These are phyloP conservation scores for Wallacemonas rigidus DNA, from an alignment of 208 protist species.

Conservation along the genomic window DNA sequence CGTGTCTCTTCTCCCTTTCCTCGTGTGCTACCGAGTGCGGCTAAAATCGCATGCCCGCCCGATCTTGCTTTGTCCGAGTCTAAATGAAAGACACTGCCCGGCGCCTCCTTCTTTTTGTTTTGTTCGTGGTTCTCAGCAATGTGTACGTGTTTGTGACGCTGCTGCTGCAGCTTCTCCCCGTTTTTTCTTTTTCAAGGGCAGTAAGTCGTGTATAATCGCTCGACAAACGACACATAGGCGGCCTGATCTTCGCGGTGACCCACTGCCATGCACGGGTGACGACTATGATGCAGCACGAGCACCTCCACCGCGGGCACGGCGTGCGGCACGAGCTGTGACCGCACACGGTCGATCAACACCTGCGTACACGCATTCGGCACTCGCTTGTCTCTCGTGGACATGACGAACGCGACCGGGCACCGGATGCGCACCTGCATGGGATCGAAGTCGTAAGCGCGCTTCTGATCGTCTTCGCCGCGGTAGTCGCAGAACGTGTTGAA, in stretches of 20 bases:
- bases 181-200: conserved; percentile 32
- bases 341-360: conserved; percentile 64
- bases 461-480: conserved; percentile 36
- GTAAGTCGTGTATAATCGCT: conserved; percentile 76
- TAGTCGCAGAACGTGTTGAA: conserved; percentile 77
- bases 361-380: conserved; percentile 76
- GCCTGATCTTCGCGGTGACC: conserved; percentile 77
- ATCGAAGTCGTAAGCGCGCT: conserved; percentile 63
- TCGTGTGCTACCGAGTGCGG: no score
- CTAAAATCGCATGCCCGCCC: no score
- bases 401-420: conserved; percentile 85
- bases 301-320: conserved; percentile 80
- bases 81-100: no score
- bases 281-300: conserved; percentile 70
- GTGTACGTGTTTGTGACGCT: background rate
- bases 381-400: conserved; percentile 63
- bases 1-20: no score
- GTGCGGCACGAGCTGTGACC: conserved; percentile 60
- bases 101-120: background rate
- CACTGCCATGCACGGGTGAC: conserved; percentile 78
- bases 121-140: background rate
- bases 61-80: no score
- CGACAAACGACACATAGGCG: conserved; percentile 82
- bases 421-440: conserved; percentile 48
- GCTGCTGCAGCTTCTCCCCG: no score